A percentile compares a stretch with the other conserved stretches of the same genome.
Conservation (phyloP, 257 asterid genomes). For the Nicotiana sylvestris region DNA sequence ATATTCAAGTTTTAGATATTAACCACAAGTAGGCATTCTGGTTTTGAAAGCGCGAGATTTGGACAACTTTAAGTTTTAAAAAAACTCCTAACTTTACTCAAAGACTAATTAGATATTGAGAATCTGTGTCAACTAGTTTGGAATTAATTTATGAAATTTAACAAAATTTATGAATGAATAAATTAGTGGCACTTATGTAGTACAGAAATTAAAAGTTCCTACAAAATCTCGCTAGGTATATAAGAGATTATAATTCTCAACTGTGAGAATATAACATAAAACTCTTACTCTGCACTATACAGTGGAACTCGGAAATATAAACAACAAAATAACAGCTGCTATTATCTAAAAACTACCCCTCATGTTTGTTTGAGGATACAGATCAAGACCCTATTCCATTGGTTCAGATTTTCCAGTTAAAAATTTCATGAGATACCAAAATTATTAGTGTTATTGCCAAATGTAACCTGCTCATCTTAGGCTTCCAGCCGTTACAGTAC, state of each 20-base stretch:
- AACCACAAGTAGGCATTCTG: too few species aligned
- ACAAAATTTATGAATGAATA: not conserved
- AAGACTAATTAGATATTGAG: too few species aligned
- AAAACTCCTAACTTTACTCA: too few species aligned
- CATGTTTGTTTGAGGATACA: not conserved
- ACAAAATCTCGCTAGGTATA: not conserved
- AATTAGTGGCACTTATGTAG: not conserved
- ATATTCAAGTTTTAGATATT: too few species aligned
- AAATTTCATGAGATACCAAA: too few species aligned
- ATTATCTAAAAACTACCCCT: not conserved
- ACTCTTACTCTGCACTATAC: not conserved
- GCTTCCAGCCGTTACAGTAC: conserved; percentile 29
- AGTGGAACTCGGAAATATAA: not conserved
- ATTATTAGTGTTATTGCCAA: not conserved
- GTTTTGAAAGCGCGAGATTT: too few species aligned
- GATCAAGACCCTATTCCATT: not conserved
- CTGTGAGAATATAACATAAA: not conserved
- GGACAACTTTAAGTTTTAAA: too few species aligned
- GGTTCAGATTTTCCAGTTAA: not conserved
- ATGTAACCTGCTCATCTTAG: conserved; percentile 15
- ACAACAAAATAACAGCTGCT: not conserved
- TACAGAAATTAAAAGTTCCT: not conserved
- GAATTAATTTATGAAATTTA: too few species aligned
- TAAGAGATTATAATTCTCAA: not conserved
- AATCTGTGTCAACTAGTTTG: too few species aligned